Conservation (phyloP, 768 basidiomycete genomes). For the Lyophyllum decastes region DNA sequence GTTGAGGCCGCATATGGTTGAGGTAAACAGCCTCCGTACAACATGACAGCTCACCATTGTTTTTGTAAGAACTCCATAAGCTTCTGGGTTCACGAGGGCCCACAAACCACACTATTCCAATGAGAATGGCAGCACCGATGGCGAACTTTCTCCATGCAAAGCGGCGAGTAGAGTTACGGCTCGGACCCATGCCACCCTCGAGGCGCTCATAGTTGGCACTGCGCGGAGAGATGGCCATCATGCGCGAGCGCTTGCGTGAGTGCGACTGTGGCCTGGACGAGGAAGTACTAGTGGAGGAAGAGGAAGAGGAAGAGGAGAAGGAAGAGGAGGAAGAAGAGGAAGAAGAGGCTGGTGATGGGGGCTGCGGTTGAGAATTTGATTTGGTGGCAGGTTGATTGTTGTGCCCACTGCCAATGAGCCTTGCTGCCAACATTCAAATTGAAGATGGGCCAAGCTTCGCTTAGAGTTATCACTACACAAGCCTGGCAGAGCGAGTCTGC, state of each 20-base stretch:
- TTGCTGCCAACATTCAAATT: background rate
- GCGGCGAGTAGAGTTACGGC: conserved; percentile 25
- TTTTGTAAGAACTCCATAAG: conserved; percentile 14
- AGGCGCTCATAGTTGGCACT: conserved; percentile 58
- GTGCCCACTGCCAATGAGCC: background rate
- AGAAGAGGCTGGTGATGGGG: background rate
- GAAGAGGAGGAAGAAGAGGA: background rate
- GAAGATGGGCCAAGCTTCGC: background rate
- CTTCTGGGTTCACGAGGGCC: conserved; percentile 43
- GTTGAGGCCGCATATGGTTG: too few relatives aligned
- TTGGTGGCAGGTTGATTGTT: background rate
- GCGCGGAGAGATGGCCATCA: conserved; percentile 33
- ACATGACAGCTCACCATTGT: background rate
- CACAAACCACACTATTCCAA: conserved; percentile 68
- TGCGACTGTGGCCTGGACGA: background rate
- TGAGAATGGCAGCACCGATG: conserved; percentile 54
- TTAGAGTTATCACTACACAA: background rate
- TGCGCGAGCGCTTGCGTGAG: background rate
- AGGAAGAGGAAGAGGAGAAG: conserved; percentile 4
- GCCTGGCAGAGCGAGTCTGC: background rate
- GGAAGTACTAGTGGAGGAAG: background rate
- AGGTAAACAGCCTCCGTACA: too few relatives aligned
- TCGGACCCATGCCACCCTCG: conserved; percentile 60
- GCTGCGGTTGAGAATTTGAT: background rate
- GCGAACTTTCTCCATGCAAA: conserved; percentile 71